Base-by-base conservation (phyloP, 2,329 filamentous ascomycete species). In the Fusarium piperis region DNA sequence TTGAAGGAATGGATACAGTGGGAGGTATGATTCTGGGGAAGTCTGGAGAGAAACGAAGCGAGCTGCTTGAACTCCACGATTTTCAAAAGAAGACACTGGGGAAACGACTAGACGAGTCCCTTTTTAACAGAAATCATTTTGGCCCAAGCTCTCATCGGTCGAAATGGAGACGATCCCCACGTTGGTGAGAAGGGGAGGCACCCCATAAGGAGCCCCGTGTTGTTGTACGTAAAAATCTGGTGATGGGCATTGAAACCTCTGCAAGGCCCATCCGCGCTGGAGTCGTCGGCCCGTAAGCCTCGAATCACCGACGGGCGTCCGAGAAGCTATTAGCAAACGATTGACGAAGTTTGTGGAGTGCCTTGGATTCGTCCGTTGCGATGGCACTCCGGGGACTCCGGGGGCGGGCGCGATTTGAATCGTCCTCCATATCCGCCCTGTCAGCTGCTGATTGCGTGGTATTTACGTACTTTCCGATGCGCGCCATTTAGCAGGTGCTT, bases 161-260 rank as follows among this genome's bases (percentile, higher is more conserved):
- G 26, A 4, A 55, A 32, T 58, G 55, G 51, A 56, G 64, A 57
- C 53, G 35, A 55, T 63, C 52, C 52, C 52, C 52, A 55, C 52
- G 52, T 36, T 38, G 52, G 20, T 35, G 52, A 36, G 20, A 33
- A 36, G 28, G 23, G 60, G 38, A 41, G 39, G 60, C 56, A 46
- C 26, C 30, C 36, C 35, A 44, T 41, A 56, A 52, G 61, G 41
- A 33, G 48, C 33, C 46, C 52, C 41, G 30, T 59, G 36, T 59
- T 67, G 39, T 67, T 67, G 65, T 67, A 67, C 65, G 65, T 67
- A 67, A 67, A 57, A 64, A 59, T 64, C 65, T 62, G 65, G 64
- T 60, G 55, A 67, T 64, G 56, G n/a, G 46, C 46, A 51, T 51
- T 51, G 46, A 51, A 51, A 51, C 46, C 46, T 28, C 46, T 26